Base-by-base conservation (phyloP, 1,139 yeast species). In the Magnusiomyces clavatus region DNA sequence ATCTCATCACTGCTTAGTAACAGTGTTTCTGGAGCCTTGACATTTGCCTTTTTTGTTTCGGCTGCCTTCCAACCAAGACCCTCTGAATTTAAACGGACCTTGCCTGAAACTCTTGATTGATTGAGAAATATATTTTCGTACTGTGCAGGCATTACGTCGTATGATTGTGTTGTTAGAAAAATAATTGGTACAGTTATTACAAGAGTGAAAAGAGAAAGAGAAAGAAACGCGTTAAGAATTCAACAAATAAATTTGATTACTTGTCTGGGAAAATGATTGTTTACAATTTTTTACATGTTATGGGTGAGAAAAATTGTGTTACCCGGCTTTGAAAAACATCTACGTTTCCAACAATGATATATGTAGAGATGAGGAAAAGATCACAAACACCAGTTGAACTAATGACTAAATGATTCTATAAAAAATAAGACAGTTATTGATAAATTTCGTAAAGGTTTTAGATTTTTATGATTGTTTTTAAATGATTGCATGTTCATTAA, bases 21-120 rank as follows among this genome's bases (percentile, higher is more conserved):
- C 61, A 88, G 88, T 16, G 97, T 97, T 49, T 81, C 82, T 46
- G 77, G 76, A 57, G 76, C 73, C n/a, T 67, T 66, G 13, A 80
- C 75, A 3, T 82, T 73, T 49, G 60, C 61, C 29, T 71, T 62
- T 19, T 63, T 56, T 51, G 76, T 71, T 36, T 79, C 74, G 14
- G 77, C 71, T 0, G 89, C 88, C 64, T 90, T 92, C 99, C 99
- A 92, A 48, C 99, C 99, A 45, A 92, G 77, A 48, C 99, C 99
- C 16, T 94, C 83, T 58, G 86, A 92, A 10, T 97, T 96, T 58
- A 94, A 80, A 69, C 98, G 87, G 78, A 92, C 85, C 61, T 95
- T 83, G 17, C 99, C 99, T 46, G 81, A 78, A 51, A 77, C 75
- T 60, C 82, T 81, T 55, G 96, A 86, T 68, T 86, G 96, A 69